A percentile compares a stretch with the other conserved stretches of the same genome.
phyloP scores from a whole-genome alignment of 1,139 yeast species.

The Geotrichum restrictum region DNA sequence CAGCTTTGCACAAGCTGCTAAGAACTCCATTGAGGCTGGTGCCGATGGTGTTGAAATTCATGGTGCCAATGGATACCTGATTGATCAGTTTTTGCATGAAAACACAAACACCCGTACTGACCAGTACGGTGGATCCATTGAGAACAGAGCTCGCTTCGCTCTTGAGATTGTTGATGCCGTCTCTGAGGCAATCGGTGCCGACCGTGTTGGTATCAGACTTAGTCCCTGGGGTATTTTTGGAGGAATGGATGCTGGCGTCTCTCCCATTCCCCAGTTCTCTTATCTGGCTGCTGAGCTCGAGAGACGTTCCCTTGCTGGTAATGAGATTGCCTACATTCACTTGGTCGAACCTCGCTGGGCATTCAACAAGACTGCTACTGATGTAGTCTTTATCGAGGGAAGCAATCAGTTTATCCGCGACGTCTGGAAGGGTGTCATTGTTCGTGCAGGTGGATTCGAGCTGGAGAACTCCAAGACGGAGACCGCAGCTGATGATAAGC shows the following conservation, averaged over 20 bases:
- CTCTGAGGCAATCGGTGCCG: slow-evolving; percentile 51
- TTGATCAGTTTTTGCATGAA: slow-evolving; percentile 51
- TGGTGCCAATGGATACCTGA: slow-evolving; percentile 63
- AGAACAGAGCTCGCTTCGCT: slow-evolving; percentile 58
- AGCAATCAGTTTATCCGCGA: slow-evolving; percentile 25
- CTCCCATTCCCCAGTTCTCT: slow-evolving; percentile 33
- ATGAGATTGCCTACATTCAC: slow-evolving; percentile 48
- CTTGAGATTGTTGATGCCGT: slow-evolving; percentile 55
- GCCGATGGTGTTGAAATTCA: slow-evolving; percentile 70
- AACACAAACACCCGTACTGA: slow-evolving; percentile 60
- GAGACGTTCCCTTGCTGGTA: slow-evolving; percentile 31
- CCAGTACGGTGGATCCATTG: slow-evolving; percentile 65
- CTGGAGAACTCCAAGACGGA: slow-evolving; percentile 29
- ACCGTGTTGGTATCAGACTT: slow-evolving; percentile 53
- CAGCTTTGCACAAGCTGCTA: slow-evolving; percentile 44
- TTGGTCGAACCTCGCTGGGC: slow-evolving; percentile 47
- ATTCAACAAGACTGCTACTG: slow-evolving; percentile 19
- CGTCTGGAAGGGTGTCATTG: slow-evolving; percentile 42
- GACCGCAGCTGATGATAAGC: slow-evolving; percentile 38
- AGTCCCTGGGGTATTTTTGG: slow-evolving; percentile 51
- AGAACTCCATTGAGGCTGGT: slow-evolving; percentile 51
- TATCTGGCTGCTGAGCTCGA: slow-evolving; percentile 35
- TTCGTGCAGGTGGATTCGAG: slow-evolving; percentile 44
- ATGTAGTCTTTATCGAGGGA: slow-evolving; percentile 17
- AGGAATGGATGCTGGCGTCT: slow-evolving; percentile 36